Evolutionary conservation across 345 rosid genomes (phyloP).

Genomic region (Moricandia moricandioides): DNA sequence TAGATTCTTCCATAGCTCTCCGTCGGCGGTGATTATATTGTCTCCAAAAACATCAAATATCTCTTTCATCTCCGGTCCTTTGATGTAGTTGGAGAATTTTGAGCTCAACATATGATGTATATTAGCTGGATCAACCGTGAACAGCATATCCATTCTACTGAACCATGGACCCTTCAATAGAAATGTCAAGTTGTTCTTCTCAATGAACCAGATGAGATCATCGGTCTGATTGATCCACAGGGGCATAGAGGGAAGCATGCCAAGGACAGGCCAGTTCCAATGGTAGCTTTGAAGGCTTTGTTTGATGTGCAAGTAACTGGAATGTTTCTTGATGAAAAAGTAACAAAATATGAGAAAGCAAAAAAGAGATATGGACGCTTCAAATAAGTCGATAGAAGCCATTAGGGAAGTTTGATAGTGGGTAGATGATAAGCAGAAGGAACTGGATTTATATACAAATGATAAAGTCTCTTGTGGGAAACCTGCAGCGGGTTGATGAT

Average conservation of each 20-base stretch:
- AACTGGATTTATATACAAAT: background rate
- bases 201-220: background rate
- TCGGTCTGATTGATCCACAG: background rate
- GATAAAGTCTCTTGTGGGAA: too few species aligned
- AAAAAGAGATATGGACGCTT: background rate
- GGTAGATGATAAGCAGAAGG: background rate
- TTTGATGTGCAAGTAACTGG: background rate
- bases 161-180: slow-evolving; percentile 23
- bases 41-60: slow-evolving; percentile 22
- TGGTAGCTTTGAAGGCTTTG: background rate
- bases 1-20: slow-evolving; percentile 25
- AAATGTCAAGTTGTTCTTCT: slow-evolving; percentile 11
- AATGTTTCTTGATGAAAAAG: background rate
- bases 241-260: slow-evolving; percentile 26
- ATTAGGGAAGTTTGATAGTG: slow-evolving; percentile 12
- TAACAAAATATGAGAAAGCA: background rate
- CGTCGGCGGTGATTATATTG: slow-evolving; percentile 27
- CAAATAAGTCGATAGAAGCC: background rate
- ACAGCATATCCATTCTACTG: slow-evolving; percentile 4
- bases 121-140: slow-evolving; percentile 32
- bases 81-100: slow-evolving; percentile 26
- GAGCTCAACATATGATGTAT: slow-evolving; percentile 26
- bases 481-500: too few species aligned
- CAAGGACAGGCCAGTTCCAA: background rate
- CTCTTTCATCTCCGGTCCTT: slow-evolving; percentile 26